Evolutionary conservation across 179 eudicot genomes (phyloP).

Genomic region (Amaranthus tricolor): DNA sequence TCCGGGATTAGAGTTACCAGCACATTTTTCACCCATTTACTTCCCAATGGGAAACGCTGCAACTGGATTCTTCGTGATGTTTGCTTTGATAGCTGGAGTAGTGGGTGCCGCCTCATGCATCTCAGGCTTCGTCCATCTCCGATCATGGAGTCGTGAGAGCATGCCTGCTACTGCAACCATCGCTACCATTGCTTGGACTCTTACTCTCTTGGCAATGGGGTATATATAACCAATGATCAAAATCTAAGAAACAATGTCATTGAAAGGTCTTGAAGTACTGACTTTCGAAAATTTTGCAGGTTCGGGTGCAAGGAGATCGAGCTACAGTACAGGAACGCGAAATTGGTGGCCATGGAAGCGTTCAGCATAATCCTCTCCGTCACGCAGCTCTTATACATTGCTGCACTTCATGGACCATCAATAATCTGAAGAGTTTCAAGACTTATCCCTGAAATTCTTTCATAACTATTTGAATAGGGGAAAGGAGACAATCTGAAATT

Average conservation of each 20-base stretch:
- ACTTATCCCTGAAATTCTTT: slow-evolving; percentile 8
- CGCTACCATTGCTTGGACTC: slow-evolving; percentile 71
- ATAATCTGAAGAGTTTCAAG: neutral
- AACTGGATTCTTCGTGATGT: slow-evolving; percentile 71
- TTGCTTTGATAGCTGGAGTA: slow-evolving; percentile 69
- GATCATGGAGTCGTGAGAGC: slow-evolving; percentile 46
- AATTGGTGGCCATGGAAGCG: slow-evolving; percentile 88
- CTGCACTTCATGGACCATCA: slow-evolving; percentile 44
- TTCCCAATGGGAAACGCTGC: slow-evolving; percentile 92
- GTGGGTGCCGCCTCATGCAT: slow-evolving; percentile 67
- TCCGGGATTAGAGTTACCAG: slow-evolving; percentile 60
- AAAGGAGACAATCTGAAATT: slow-evolving; percentile 6
- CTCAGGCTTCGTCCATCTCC: slow-evolving; percentile 54
- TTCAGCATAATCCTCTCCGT: slow-evolving; percentile 73
- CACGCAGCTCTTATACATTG: slow-evolving; percentile 66
- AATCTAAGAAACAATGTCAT: neutral
- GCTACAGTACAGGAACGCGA: slow-evolving; percentile 51
- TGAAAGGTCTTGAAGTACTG: neutral
- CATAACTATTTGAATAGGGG: neutral
- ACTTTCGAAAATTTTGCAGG: slow-evolving; percentile 23
- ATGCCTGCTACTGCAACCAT: slow-evolving; percentile 49
- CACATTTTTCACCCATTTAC: slow-evolving; percentile 81
- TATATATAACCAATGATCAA: slow-evolving; percentile 20
- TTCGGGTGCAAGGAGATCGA: slow-evolving; percentile 74
- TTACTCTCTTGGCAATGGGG: slow-evolving; percentile 89